Base-by-base conservation (phyloP, 306 rosid genomes). In the Potentilla sterilis region DNA sequence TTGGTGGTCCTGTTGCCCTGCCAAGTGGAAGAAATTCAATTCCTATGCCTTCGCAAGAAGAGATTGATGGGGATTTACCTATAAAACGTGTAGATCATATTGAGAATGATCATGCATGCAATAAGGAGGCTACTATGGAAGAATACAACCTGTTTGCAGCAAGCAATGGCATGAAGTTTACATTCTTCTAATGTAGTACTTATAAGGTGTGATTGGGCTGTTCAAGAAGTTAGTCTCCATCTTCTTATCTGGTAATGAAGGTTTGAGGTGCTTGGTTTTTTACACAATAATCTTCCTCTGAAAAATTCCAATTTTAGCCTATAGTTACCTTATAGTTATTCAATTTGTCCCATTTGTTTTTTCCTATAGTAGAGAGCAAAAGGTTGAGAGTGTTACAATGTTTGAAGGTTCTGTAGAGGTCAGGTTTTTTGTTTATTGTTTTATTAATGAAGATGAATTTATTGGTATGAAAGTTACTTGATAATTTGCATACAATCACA, bases 91-190 rank as follows among this genome's bases (percentile, higher is more conserved):
- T 85, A 43, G 92, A 88, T 85, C 77, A 69, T 61, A 81, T 71
- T 1, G 88, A 87, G 72, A 82, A 81, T 51, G 89, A 86, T 69
- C 85, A 69, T 8, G 77, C 83, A n/a, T 79, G 85, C 86, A 85
- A 68, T 82, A 86, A 87, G 85, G 97, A 87, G 84, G 80, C 87
- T 40, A 82, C 86, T 68, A 75, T 89, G 83, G 97, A 90, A 87
- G 99, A 92, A 79, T 96, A 96, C 97, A 92, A 84, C 86, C 84
- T 96, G 83, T 96, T 96, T 88, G 96, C 98, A 3, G 86, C 98
- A 72, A 87, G 91, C 76, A 90, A 88, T 35, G 89, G 88, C 75
- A 57, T 88, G 79, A 82, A 86, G 83, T 90, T 96, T 86, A 70
- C 93, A 7, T 84, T 92, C 90, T 92, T 92, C 85, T 88, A 77